phyloP scores from a whole-genome alignment of 306 rosid genomes.

The Boehmeria nivea region DNA sequence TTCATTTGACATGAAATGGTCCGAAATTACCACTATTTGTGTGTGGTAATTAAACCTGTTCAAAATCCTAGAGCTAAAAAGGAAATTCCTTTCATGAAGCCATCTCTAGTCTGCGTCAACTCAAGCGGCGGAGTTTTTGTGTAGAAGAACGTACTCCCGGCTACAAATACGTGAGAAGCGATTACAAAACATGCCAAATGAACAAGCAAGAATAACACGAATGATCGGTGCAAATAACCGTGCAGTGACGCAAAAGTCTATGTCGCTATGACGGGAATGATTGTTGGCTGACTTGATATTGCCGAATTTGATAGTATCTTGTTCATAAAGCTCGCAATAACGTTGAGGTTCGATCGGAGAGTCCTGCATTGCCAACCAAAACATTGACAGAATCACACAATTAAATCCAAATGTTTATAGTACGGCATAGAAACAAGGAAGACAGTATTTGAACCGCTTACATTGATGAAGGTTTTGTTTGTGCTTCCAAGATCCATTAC shows the following conservation, averaged over 20 bases:
- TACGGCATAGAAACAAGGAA: constrained; percentile 11
- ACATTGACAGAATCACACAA: constrained; percentile 10
- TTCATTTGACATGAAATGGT: background rate
- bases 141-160: constrained; percentile 93
- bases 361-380: constrained; percentile 49
- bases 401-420: constrained; percentile 3
- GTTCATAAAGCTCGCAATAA: constrained; percentile 84
- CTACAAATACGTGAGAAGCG: constrained; percentile 39
- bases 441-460: constrained; percentile 38
- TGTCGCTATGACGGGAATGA: constrained; percentile 2
- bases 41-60: background rate
- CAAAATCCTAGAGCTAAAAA: constrained; percentile 2
- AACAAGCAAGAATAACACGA: background rate
- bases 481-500: constrained; percentile 99
- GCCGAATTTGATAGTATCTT: constrained; percentile 87
- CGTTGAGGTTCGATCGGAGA: constrained; percentile 86
- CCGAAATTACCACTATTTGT: too few species aligned
- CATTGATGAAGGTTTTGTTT: constrained; percentile 88
- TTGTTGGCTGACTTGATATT: constrained; percentile 71
- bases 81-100: background rate
- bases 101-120: constrained; percentile 10
- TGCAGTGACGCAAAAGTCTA: too few species aligned
- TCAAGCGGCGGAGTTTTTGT: constrained; percentile 67
- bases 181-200: background rate
- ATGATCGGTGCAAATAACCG: too few species aligned